Evolutionary conservation across 1,284 basidiomycete species (phyloP), one percentile per base, ranked within the genome.

Genomic region (Ganoderma resinaceum): DNA sequence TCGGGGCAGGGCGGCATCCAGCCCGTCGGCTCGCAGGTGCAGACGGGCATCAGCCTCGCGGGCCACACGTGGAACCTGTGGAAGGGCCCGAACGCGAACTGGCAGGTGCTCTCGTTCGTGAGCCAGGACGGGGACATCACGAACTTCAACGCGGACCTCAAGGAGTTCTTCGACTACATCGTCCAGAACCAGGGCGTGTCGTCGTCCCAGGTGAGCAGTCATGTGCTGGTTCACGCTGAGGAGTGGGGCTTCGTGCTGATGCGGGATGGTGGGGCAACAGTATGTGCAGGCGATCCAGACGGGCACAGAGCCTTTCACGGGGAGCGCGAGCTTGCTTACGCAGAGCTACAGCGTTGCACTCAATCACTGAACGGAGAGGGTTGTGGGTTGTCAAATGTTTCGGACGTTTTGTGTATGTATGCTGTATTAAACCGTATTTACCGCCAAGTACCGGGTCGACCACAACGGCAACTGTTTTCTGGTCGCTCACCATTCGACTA

Each of bases 251-350:
- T 12, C 12, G 29, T 29, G 53, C 52, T 70, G 37, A 65, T 8
- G 87, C 52, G 90, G 84, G 67, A 62, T 26, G 76, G 6, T 18
- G 1, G 1, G n/a, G 33, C 18, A 33, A 20, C 62, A 89, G 84
- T 74, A 83, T 84, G 72, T 93, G 83, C 63, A 96, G 81, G 49
- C 87, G 86, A 63, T 89, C 83, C 62, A 96, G 84, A 77, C 89
- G 87, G 58, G 88, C 86, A 40, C 95, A 89, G 78, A 94, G 84
- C 66, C 93, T 87, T 70, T 95, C 90, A 72, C 91, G 87, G 61
- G 90, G 84, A 73, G 68, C 53, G 78, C 78, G 37, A 73, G 66
- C 61, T 73, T 79, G 66, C 53, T 76, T 46, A 78, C 71, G 38
- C 40, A 70, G 62, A 74, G 67, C 71, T 79, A 72, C 74, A 77